Evolutionary conservation across 768 basidiomycete species (phyloP), one percentile per base, ranked within the genome.

Genomic region (Pleurotus citrinopileatus): DNA sequence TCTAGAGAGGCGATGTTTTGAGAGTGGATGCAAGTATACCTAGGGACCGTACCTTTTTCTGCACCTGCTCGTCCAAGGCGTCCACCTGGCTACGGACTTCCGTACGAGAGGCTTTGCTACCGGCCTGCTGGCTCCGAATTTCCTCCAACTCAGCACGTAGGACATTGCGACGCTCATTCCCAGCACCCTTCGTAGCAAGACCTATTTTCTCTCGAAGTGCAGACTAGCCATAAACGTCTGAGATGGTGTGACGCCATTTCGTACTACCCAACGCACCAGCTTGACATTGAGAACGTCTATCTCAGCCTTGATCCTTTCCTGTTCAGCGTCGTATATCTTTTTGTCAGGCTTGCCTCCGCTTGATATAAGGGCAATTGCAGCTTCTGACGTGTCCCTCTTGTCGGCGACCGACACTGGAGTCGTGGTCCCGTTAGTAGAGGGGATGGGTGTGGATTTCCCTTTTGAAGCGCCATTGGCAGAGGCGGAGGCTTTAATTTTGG

Each of bases 31-130:
- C 38, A 45, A 26, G n/a, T 27, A 27, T 22, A 25, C 20, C 32
- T 9, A n/a, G 32, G 20, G 20, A 8, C 22, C 52, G 60, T 57
- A 90, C 94, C 83, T 94, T 96, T 73, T 90, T 91, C 66, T 84
- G 76, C 47, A 95, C 76, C 32, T 67, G 73, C 4, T 96, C 95
- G 65, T 95, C 83, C 42, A 94, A 63, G 8, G 79, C 60, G 66
- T 89, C 92, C 58, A 97, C 71, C 69, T 94, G 87, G 28, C 94
- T 92, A 42, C 83, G 66, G 43, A 87, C 71, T 72, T 91, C 92
- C 22, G 75, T 69, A 59, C 91, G 75, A 13, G 84, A 80, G 23
- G 66, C 65, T 76, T 96, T 97, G 72, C 73, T 83, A 55, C 76
- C 78, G 28, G 88, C 87, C 72, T 98, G 97, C 58, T 88, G 79